Conservation (phyloP, 2,329 filamentous ascomycete species). For the Plenodomus biglobosus region DNA sequence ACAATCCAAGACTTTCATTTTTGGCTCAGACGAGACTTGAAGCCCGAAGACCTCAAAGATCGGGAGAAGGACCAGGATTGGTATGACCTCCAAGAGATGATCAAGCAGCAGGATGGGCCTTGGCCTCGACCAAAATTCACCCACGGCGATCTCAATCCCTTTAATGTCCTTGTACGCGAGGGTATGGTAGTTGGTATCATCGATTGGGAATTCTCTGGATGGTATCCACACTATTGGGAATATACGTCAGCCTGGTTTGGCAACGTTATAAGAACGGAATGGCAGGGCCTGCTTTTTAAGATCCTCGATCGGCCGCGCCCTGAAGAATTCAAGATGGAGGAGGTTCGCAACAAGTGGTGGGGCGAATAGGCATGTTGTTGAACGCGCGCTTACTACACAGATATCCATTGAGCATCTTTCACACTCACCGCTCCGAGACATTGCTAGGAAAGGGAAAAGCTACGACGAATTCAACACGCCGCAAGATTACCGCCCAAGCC, state of each 20-base stretch:
- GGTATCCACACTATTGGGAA: conserved; percentile 54
- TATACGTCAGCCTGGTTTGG: conserved; percentile 47
- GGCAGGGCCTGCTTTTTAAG: conserved; percentile 14
- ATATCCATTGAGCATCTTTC: neutral
- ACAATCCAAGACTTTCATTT: conserved; percentile 43
- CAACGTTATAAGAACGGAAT: conserved; percentile 43
- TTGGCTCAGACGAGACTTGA: conserved; percentile 39
- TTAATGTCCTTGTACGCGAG: conserved; percentile 49
- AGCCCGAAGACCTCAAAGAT: conserved; percentile 17
- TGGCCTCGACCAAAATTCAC: conserved; percentile 50
- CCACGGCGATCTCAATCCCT: conserved; percentile 53
- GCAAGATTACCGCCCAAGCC: too few relatives aligned
- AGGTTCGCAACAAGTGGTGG: conserved; percentile 44
- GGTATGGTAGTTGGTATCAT: conserved; percentile 50
- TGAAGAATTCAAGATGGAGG: conserved; percentile 49
- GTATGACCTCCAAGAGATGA: conserved; percentile 10
- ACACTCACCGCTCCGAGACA: too few relatives aligned
- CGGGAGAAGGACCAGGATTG: neutral
- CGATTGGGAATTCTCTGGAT: conserved; percentile 53
- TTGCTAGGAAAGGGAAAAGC: too few relatives aligned
- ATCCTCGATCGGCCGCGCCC: conserved; percentile 25
- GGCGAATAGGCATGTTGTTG: conserved; percentile 26
- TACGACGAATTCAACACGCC: too few relatives aligned
- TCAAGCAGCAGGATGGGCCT: conserved; percentile 39
- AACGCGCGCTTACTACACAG: neutral